Base-by-base conservation (phyloP, 177 flowering plant species). In the Tripterygium wilfordii region DNA sequence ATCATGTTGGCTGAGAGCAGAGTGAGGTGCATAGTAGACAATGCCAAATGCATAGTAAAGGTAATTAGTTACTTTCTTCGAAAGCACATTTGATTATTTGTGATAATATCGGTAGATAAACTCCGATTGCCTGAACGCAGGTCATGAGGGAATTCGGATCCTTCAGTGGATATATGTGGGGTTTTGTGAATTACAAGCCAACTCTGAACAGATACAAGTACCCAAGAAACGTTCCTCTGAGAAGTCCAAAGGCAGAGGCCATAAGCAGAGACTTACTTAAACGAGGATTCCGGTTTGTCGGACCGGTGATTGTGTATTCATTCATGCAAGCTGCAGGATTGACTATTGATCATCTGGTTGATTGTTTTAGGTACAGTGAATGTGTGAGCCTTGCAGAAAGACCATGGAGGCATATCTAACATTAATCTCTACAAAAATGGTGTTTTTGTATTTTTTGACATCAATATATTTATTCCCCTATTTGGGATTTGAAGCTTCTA, bases 291-390 rank as follows among this genome's bases (percentile, higher is more conserved):
- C 66, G 97, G 15, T 67, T 79, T 0, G 96, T 76, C 0, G 99
- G 99, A 3, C 97, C 99, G 0, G 94, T 87, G 49, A 87, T 87
- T 27, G 73, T 82, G 8, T 66, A 78, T 24, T 79, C 99, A 1
- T 90, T 89, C 74, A 89, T 90, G 92, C 97, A 94, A 61, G 97
- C 95, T 17, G 71, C 95, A 1, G 97, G 99, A 24, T 61, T 94
- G 75, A 77, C 90, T 0, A 83, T 79, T 18, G 97, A 94, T 67
- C 97, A 94, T 60, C 83, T 90, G 8, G 75, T 81, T 0, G 83
- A 87, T 50, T 94, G 99, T 51, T 87, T 74, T 56, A 70, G 99
- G 49, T 70, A 67, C 42, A 36, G 48, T 50, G 97, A 94, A 20
- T 87, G 96, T 51, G 75, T 77, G 3, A 70, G 54, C 35, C 72